Conservation (phyloP, 2,329 filamentous ascomycete species). For the Trichophyton benhamiae region DNA sequence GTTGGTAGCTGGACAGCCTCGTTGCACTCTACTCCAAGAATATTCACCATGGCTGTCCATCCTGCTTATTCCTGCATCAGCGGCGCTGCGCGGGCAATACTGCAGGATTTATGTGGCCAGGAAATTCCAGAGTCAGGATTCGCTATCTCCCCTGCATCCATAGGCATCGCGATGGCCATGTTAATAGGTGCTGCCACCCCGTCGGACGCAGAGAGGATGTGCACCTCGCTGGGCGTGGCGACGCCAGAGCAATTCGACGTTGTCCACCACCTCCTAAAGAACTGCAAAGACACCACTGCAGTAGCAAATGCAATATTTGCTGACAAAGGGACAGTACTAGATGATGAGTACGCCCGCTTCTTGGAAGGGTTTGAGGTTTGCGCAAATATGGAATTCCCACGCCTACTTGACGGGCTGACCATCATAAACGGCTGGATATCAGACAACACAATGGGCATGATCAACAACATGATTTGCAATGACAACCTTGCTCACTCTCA, state of each 20-base stretch:
- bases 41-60: neutral
- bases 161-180: slow-evolving; percentile 2
- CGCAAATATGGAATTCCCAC: neutral
- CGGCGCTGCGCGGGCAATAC: neutral
- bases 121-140: neutral
- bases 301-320: slow-evolving; percentile 1
- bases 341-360: neutral
- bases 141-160: neutral
- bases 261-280: neutral
- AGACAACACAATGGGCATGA: neutral
- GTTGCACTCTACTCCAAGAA: neutral
- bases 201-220: neutral
- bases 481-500: neutral
- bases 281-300: neutral
- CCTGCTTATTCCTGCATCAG: neutral
- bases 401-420: neutral
- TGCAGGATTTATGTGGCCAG: neutral
- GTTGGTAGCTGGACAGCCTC: neutral
- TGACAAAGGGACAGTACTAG: neutral
- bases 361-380: neutral
- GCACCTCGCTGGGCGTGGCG: neutral
- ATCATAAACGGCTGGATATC: slow-evolving; percentile 1
- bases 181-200: neutral
- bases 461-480: neutral
- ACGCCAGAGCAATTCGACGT: neutral